Conservation (phyloP, 257 asterid species). For the Fraxinus pennsylvanica region DNA sequence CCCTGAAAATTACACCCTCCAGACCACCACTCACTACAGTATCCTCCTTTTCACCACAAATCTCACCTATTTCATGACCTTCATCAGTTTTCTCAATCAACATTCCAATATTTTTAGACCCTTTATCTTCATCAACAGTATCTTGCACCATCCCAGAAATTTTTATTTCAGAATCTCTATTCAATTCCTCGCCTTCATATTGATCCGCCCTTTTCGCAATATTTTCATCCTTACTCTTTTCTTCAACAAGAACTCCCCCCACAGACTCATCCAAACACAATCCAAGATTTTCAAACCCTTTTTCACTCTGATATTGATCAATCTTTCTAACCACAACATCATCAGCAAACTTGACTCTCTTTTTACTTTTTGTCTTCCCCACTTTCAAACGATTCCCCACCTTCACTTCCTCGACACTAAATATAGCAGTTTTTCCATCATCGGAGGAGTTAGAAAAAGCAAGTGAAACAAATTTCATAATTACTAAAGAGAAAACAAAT, state of each 20-base stretch:
- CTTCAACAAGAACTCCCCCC: constrained; percentile 18
- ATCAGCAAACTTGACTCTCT: constrained; percentile 54
- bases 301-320: constrained; percentile 38
- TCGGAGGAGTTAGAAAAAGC: constrained; percentile 31
- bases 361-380: constrained; percentile 34
- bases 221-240: constrained; percentile 19
- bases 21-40: neutral
- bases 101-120: constrained; percentile 22
- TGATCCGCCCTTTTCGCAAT: constrained; percentile 27
- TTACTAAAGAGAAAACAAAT: constrained; percentile 37
- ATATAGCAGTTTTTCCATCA: constrained; percentile 22
- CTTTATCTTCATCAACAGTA: constrained; percentile 18
- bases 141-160: constrained; percentile 14
- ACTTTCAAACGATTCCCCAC: constrained; percentile 38
- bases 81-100: constrained; percentile 24
- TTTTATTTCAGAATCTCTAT: constrained; percentile 26
- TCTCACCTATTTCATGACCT: constrained; percentile 18
- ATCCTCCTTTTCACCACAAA: constrained; percentile 21
- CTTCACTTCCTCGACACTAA: constrained; percentile 26
- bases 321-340: constrained; percentile 47
- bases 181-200: constrained; percentile 22
- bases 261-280: constrained; percentile 10
- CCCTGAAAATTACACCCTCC: constrained; percentile 10
- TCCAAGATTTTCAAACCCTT: constrained; percentile 36
- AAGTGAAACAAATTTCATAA: constrained; percentile 51